These are phyloP conservation scores for Isoetes engelmannii DNA, from an alignment of 83 land plant species.

Conservation along the genomic window DNA sequence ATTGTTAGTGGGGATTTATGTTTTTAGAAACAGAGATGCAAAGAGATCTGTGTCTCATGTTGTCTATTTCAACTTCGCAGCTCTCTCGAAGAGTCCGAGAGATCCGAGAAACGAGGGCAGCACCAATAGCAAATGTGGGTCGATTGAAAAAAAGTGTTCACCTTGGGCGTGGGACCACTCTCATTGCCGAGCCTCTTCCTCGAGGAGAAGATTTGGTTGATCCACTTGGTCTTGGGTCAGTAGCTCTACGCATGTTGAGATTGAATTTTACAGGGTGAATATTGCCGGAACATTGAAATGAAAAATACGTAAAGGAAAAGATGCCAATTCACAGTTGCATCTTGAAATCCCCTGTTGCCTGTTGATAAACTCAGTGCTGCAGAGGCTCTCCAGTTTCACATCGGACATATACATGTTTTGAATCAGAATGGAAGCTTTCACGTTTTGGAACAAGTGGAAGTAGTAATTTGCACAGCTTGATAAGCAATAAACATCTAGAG, in stretches of 20 bases:
- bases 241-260: neutral
- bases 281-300: neutral
- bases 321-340: neutral
- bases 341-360: neutral
- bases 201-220: conserved; percentile 81
- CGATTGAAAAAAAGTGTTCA: neutral
- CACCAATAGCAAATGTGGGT: conserved; percentile 34
- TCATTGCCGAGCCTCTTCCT: conserved; percentile 40
- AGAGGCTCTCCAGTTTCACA: no score
- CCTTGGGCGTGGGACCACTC: conserved; percentile 33
- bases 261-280: neutral
- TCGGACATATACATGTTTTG: no score
- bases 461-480: no score
- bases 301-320: neutral
- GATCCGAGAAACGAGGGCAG: conserved; percentile 70
- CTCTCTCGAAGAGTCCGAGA: conserved; percentile 75
- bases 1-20: neutral
- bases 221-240: conserved; percentile 87
- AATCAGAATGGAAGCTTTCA: no score
- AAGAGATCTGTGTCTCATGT: neutral
- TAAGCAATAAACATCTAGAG: no score
- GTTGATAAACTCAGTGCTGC: neutral
- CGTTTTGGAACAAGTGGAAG: no score
- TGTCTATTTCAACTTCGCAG: conserved; percentile 29
- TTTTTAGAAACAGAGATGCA: neutral